phyloP scores from a whole-genome alignment of 1,139 yeast species.

The Debaryomyces psychrophilus region DNA sequence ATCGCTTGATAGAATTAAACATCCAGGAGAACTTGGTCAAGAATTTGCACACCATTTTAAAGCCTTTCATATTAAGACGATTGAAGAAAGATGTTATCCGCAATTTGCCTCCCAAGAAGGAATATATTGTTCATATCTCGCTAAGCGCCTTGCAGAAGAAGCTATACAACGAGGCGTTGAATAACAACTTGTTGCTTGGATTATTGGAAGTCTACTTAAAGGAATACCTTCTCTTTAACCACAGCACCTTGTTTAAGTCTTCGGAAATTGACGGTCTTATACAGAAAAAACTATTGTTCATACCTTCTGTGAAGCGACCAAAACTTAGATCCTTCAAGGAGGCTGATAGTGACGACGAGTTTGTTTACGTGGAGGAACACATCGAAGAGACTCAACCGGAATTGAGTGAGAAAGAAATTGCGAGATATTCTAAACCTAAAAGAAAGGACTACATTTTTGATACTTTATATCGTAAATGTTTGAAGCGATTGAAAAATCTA shows the following conservation, averaged over 20 bases:
- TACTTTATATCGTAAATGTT: constrained; percentile 20
- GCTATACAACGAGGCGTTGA: constrained; percentile 64
- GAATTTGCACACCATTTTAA: constrained; percentile 81
- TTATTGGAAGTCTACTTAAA: constrained; percentile 48
- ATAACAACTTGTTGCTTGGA: constrained; percentile 43
- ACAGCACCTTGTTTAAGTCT: constrained; percentile 22
- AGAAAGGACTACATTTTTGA: constrained; percentile 23
- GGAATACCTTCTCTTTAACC: constrained; percentile 46
- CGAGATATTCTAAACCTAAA: constrained; percentile 11
- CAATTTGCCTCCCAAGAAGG: constrained; percentile 83
- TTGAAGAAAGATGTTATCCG: constrained; percentile 71
- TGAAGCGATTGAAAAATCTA: constrained; percentile 26
- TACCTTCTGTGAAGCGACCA: constrained; percentile 10
- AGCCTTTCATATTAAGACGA: constrained; percentile 85
- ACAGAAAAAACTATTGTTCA: constrained; percentile 22
- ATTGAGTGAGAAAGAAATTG: constrained; percentile 9
- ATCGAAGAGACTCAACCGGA: neutral
- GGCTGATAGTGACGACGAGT: constrained; percentile 34
- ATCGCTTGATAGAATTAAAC: constrained; percentile 57
- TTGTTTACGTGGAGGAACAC: constrained; percentile 15
- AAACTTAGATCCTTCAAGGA: constrained; percentile 22
- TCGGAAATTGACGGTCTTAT: constrained; percentile 38
- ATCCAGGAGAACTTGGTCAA: constrained; percentile 66
- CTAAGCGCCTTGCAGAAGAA: constrained; percentile 63
- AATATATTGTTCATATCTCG: constrained; percentile 76